These are phyloP conservation scores for Pulicaria dysenterica DNA, from an alignment of 129 eudicot genomes.

Conservation along the genomic window DNA sequence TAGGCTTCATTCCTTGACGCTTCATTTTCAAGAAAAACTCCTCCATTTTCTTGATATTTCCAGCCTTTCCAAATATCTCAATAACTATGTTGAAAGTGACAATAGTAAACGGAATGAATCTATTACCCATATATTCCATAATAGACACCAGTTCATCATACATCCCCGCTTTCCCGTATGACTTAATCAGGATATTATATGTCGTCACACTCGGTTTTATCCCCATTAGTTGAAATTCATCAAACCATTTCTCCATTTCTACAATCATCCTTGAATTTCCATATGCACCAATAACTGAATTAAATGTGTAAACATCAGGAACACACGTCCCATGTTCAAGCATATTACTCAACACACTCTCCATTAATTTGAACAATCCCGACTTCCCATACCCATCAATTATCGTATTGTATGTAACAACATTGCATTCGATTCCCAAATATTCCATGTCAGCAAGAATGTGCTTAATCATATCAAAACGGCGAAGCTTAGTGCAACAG, in stretches of 20 bases:
- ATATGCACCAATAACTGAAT: slow-evolving; percentile 77
- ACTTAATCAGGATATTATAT: slow-evolving; percentile 69
- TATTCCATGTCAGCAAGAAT: slow-evolving; percentile 73
- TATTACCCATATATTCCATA: slow-evolving; percentile 73
- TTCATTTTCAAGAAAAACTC: slow-evolving; percentile 79
- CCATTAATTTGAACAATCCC: slow-evolving; percentile 62
- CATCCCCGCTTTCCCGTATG: slow-evolving; percentile 75
- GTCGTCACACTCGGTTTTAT: slow-evolving; percentile 70
- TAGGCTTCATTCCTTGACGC: slow-evolving; percentile 88
- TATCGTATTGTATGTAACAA: slow-evolving; percentile 77
- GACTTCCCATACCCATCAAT: slow-evolving; percentile 96
- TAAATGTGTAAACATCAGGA: slow-evolving; percentile 82
- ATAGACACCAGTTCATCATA: slow-evolving; percentile 73
- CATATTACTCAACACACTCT: slow-evolving; percentile 61
- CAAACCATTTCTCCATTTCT: slow-evolving; percentile 91
- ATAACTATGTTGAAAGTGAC: slow-evolving; percentile 73
- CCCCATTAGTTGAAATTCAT: slow-evolving; percentile 87
- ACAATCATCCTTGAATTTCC: slow-evolving; percentile 63
- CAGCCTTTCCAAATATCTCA: slow-evolving; percentile 58
- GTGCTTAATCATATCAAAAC: slow-evolving; percentile 51
- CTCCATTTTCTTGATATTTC: slow-evolving; percentile 66
- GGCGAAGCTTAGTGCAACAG: slow-evolving; percentile 59
- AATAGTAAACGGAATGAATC: slow-evolving; percentile 69
- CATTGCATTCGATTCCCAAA: slow-evolving; percentile 59
- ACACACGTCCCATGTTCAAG: slow-evolving; percentile 58